phyloP scores from a whole-genome alignment of 208 protist species.

The Tetramitus jugosus region DNA sequence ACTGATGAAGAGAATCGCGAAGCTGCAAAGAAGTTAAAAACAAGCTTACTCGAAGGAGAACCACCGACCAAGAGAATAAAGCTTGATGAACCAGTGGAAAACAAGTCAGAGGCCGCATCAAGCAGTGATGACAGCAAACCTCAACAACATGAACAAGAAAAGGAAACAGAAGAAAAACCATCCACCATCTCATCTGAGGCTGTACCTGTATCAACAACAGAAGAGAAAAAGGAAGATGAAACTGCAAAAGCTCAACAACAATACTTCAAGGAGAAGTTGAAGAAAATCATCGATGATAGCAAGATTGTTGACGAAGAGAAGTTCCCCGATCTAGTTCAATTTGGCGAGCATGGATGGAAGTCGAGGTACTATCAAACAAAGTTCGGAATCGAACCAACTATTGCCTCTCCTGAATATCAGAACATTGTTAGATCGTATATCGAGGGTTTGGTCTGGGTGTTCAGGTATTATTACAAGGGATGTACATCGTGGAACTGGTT shows the following conservation, averaged over 20 bases:
- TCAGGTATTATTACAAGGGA: slow-evolving; percentile 84
- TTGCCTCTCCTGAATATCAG: neutral
- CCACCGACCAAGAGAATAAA: neutral
- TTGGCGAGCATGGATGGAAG: slow-evolving; percentile 59
- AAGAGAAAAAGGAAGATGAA: neutral
- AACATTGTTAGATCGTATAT: slow-evolving; percentile 32
- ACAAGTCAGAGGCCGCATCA: no score
- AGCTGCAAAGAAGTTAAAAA: neutral
- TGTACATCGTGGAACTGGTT: slow-evolving; percentile 73
- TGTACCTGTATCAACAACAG: neutral
- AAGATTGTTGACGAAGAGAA: neutral
- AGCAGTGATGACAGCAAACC: no score
- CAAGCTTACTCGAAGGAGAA: neutral
- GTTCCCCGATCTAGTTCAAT: slow-evolving; percentile 35
- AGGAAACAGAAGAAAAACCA: no score
- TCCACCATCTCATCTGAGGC: no score
- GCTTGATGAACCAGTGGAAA: no score
- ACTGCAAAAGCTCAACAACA: no score
- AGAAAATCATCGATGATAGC: neutral
- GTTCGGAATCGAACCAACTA: slow-evolving; percentile 34
- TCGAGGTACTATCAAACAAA: slow-evolving; percentile 70
- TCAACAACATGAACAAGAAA: no score
- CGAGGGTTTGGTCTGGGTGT: slow-evolving; percentile 78
- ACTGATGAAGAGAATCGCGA: neutral
- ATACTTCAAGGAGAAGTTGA: neutral